Evolutionary conservation across 2,329 filamentous ascomycete genomes (phyloP).

Genomic region (Orbilia quercus): DNA sequence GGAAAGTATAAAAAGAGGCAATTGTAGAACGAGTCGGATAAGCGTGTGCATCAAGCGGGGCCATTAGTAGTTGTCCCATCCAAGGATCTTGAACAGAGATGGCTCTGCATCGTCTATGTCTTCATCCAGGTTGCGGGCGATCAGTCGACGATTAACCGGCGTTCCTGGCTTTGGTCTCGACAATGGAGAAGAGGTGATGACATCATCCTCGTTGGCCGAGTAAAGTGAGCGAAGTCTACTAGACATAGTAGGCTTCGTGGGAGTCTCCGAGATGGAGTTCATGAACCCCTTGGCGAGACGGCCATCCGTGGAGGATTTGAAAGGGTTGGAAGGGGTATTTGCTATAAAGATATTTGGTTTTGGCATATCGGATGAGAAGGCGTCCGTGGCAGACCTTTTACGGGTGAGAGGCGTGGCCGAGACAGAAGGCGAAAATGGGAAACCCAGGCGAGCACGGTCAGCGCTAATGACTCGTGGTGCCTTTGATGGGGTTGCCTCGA

Average conservation of each 20-base stretch:
- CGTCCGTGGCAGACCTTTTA: slow-evolving; percentile 27
- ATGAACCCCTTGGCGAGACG: slow-evolving; percentile 39
- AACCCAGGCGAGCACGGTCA: slow-evolving; percentile 14
- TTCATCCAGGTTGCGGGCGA: slow-evolving; percentile 42
- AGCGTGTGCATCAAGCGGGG: no score
- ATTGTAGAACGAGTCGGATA: neutral
- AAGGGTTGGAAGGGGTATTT: slow-evolving; percentile 29
- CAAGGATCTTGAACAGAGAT: slow-evolving; percentile 62
- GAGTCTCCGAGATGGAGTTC: slow-evolving; percentile 52
- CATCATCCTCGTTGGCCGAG: slow-evolving; percentile 30
- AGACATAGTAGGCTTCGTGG: slow-evolving; percentile 44
- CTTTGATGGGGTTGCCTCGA: slow-evolving; percentile 47
- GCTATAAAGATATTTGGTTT: slow-evolving; percentile 37
- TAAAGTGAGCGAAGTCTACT: slow-evolving; percentile 43
- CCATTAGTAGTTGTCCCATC: slow-evolving; percentile 60
- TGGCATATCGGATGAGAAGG: slow-evolving; percentile 12
- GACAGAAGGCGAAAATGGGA: slow-evolving; percentile 35
- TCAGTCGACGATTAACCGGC: slow-evolving; percentile 31
- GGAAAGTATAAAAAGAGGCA: neutral
- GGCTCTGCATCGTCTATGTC: slow-evolving; percentile 56
- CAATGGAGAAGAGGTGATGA: slow-evolving; percentile 31
- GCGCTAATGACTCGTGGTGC: slow-evolving; percentile 27
- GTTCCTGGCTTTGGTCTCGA: slow-evolving; percentile 44
- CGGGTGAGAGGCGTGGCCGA: slow-evolving; percentile 28
- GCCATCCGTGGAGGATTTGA: slow-evolving; percentile 37